A percentile compares a stretch with the other conserved stretches of the same genome.
Conservation (phyloP, 2,329 filamentous ascomycete species). For the Ophiostoma sp. region DNA sequence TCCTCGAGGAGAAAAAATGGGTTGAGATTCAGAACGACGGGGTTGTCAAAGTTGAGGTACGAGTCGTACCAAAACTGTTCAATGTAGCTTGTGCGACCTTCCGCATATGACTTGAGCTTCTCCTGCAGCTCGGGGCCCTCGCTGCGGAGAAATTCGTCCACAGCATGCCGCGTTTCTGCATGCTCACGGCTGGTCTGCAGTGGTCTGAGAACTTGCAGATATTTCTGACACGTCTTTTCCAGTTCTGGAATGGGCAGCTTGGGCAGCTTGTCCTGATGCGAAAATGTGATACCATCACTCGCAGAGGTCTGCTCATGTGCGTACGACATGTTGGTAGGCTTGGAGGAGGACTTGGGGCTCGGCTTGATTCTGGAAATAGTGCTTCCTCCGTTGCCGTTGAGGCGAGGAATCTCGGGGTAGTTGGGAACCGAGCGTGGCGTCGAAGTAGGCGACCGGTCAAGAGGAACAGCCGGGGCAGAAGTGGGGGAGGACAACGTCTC, state of each 20-base stretch:
- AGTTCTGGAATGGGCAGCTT: constrained; percentile 92
- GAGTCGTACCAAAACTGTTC: constrained; percentile 99
- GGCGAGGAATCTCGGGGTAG: constrained; percentile 35
- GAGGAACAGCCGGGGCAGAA: constrained; percentile 28
- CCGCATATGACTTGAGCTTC: constrained; percentile 83
- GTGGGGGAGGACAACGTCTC: constrained; percentile 55
- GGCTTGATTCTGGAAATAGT: constrained; percentile 26
- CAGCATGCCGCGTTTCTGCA: constrained; percentile 71
- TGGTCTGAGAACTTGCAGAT: constrained; percentile 72
- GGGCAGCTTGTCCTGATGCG: constrained; percentile 78
- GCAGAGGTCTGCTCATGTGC: constrained; percentile 48
- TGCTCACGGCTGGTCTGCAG: constrained; percentile 78
- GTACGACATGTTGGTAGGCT: constrained; percentile 31
- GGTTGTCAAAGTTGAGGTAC: constrained; percentile 95
- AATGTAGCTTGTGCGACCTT: constrained; percentile 89
- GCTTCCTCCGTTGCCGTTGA: constrained; percentile 28
- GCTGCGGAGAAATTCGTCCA: constrained; percentile 72
- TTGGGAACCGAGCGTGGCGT: constrained; percentile 39
- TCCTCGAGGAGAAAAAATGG: constrained; percentile 97
- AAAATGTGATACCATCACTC: constrained; percentile 76
- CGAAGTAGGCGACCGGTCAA: constrained; percentile 30
- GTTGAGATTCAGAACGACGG: constrained; percentile 94
- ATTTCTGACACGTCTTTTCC: constrained; percentile 69
- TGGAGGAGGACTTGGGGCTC: constrained; percentile 23
- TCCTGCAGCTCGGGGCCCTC: constrained; percentile 85